These are phyloP conservation scores for Bruguiera parviflora DNA, from an alignment of 345 rosid genomes.

Conservation along the genomic window DNA sequence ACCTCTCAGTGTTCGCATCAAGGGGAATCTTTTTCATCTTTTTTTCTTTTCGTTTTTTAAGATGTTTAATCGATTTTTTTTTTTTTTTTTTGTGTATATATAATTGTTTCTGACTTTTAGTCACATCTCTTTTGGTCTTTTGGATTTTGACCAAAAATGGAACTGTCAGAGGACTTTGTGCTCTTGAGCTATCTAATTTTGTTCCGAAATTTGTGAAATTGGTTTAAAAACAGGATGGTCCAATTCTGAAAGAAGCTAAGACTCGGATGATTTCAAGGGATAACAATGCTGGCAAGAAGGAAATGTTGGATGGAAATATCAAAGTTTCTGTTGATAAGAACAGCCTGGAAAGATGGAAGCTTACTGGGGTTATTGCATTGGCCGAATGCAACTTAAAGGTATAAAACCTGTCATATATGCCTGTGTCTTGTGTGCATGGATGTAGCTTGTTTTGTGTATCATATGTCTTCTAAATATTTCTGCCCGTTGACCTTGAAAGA, in stretches of 20 bases:
- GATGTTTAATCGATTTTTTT: too few relatives aligned
- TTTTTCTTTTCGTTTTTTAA: too few relatives aligned
- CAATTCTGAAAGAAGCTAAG: constrained; percentile 59
- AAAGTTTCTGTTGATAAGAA: constrained; percentile 42
- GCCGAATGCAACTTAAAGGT: constrained; percentile 74
- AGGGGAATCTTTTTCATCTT: too few relatives aligned
- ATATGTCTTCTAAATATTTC: constrained; percentile 7
- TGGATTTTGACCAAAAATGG: neutral
- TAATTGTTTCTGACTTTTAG: too few relatives aligned
- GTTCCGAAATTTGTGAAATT: neutral
- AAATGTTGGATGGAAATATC: constrained; percentile 22
- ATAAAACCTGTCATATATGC: constrained; percentile 7
- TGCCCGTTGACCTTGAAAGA: constrained; percentile 37
- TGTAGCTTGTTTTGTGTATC: neutral
- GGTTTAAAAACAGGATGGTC: constrained; percentile 54
- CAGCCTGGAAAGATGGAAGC: constrained; percentile 59
- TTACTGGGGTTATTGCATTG: constrained; percentile 70
- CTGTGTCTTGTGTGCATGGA: neutral
- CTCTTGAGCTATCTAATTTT: neutral
- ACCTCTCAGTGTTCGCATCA: too few relatives aligned
- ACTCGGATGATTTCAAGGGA: constrained; percentile 48
- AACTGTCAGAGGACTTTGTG: neutral
- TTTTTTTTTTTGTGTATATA: too few relatives aligned
- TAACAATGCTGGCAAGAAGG: constrained; percentile 12
- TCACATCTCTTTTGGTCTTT: neutral